Evolutionary conservation across 352 stramenopile species (phyloP).

Genomic region (Lagenidium giganteum): DNA sequence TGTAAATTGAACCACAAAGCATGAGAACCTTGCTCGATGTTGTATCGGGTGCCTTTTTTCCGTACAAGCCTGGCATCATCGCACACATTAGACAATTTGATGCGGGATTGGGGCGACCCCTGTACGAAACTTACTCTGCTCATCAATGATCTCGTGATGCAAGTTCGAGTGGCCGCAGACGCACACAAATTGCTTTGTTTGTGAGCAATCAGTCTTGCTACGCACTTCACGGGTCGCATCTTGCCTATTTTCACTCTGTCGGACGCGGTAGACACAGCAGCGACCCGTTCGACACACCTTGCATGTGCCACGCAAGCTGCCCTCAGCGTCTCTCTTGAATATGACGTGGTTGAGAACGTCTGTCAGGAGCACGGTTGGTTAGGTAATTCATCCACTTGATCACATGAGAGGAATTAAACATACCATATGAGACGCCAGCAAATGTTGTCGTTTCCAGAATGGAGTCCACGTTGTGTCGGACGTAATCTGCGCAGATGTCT

Average conservation of each 20-base stretch:
- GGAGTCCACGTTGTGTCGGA: conserved; percentile 57
- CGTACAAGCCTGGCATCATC: conserved; percentile 70
- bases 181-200: conserved; percentile 32
- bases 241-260: conserved; percentile 19
- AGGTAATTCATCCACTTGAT: not conserved
- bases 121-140: conserved; percentile 46
- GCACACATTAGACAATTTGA: conserved; percentile 1
- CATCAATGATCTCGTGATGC: conserved; percentile 71
- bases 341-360: conserved; percentile 75
- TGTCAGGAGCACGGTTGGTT: conserved; percentile 5
- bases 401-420: not conserved
- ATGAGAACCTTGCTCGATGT: conserved; percentile 72
- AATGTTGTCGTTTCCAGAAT: conserved; percentile 69
- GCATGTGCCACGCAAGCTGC: conserved; percentile 62
- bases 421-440: conserved; percentile 63
- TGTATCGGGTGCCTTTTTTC: conserved; percentile 50
- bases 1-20: conserved; percentile 70
- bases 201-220: conserved; percentile 18
- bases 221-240: conserved; percentile 4
- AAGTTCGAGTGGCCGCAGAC: conserved; percentile 71
- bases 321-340: conserved; percentile 69
- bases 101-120: not conserved
- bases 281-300: conserved; percentile 62
- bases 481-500: conserved; percentile 67
- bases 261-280: conserved; percentile 64